These are phyloP conservation scores for Nitzschia sp. DNA, from an alignment of 108 stramenopile genomes.

Conservation along the genomic window DNA sequence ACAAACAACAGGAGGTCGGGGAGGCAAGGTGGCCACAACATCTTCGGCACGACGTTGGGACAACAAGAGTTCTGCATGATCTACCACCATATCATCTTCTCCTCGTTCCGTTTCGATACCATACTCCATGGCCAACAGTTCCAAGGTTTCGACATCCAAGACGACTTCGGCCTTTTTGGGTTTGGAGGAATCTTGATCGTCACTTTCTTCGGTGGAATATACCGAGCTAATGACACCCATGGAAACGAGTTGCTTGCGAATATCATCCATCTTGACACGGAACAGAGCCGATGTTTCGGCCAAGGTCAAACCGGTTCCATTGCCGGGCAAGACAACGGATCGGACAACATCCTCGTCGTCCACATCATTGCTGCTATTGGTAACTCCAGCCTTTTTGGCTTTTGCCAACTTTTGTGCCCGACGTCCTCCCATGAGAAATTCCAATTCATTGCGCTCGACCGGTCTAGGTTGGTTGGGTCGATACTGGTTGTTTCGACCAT, in stretches of 20 bases:
- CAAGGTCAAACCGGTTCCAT: slow-evolving; percentile 1
- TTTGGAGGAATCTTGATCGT: slow-evolving; percentile 6
- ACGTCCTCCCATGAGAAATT: too few species aligned
- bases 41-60: slow-evolving; percentile 33
- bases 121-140: slow-evolving; percentile 52
- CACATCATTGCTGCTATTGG: too few species aligned
- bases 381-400: too few species aligned
- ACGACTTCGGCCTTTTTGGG: not conserved
- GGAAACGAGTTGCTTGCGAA: slow-evolving; percentile 11
- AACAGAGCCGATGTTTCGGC: slow-evolving; percentile 26
- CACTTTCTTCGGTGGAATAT: not conserved
- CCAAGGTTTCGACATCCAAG: slow-evolving; percentile 44
- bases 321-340: slow-evolving; percentile 17
- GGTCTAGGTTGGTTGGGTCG: too few species aligned
- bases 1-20: slow-evolving; percentile 58
- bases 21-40: slow-evolving; percentile 25
- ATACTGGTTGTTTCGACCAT: too few species aligned
- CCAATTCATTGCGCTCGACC: too few species aligned
- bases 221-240: slow-evolving; percentile 12
- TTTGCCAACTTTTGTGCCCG: too few species aligned
- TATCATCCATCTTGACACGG: slow-evolving; percentile 35
- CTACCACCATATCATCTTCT: slow-evolving; percentile 11
- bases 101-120: slow-evolving; percentile 36
- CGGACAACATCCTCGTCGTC: not conserved
- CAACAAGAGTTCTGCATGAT: slow-evolving; percentile 25